A percentile compares a stretch with the other conserved stretches of the same genome.
phyloP scores from a whole-genome alignment of 768 basidiomycete genomes.

The Porphyrellus cyaneotinctus region DNA sequence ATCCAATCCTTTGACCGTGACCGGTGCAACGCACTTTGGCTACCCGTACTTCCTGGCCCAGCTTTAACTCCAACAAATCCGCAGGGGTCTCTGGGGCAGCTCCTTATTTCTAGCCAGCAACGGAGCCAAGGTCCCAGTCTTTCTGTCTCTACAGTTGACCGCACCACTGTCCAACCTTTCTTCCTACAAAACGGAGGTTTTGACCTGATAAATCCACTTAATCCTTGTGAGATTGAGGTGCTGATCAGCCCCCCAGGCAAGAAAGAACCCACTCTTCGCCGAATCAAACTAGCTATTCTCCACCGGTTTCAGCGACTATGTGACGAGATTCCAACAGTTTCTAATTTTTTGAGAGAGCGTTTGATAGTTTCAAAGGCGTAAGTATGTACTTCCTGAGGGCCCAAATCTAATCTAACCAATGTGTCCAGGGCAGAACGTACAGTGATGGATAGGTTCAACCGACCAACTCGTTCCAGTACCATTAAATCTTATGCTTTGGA shows the following conservation, averaged over 20 bases:
- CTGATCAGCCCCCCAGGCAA: background rate
- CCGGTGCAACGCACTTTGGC: background rate
- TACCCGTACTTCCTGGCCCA: background rate
- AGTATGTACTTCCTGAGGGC: too few species aligned
- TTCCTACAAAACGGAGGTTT: background rate
- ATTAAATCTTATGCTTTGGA: too few species aligned
- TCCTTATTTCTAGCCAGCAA: too few species aligned
- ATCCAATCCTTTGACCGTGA: background rate
- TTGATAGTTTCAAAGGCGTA: background rate
- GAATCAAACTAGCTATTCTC: background rate
- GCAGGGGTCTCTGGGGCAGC: background rate
- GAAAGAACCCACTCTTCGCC: background rate
- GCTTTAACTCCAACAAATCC: background rate
- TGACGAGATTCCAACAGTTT: background rate
- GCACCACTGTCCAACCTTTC: too few species aligned
- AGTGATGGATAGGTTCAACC: too few species aligned
- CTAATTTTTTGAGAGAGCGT: background rate
- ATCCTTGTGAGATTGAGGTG: background rate
- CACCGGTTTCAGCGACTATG: background rate
- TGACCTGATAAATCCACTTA: background rate
- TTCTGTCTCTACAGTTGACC: too few species aligned
- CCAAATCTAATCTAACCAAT: too few species aligned
- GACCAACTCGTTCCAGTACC: too few species aligned
- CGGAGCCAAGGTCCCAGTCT: too few species aligned
- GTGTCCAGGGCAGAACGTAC: background rate